These are phyloP conservation scores for Tylopilus felleus DNA, from an alignment of 768 basidiomycete species.

Conservation along the genomic window DNA sequence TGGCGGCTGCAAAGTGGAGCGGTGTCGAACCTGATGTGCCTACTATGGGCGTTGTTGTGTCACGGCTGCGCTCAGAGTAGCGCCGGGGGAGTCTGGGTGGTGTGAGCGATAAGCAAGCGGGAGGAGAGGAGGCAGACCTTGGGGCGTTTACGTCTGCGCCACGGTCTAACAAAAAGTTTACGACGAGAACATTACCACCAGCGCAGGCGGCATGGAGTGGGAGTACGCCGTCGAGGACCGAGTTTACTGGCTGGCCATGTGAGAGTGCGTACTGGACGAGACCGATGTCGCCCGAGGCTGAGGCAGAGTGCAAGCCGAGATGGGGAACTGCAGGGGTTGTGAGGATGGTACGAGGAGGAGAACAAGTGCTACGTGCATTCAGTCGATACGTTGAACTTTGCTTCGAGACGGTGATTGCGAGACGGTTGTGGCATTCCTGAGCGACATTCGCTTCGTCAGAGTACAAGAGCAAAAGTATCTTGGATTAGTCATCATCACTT, in stretches of 20 bases:
- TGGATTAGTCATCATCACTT: constrained; percentile 6
- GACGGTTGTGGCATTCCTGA: constrained; percentile 33
- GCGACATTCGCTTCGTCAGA: constrained; percentile 5
- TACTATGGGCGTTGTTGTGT: constrained; percentile 65
- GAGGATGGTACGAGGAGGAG: not conserved
- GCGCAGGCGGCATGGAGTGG: constrained; percentile 94
- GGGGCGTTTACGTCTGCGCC: constrained; percentile 99
- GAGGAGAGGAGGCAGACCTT: constrained; percentile 48
- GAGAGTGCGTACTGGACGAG: constrained; percentile 90
- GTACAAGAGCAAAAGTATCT: not conserved
- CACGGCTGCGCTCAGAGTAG: constrained; percentile 68
- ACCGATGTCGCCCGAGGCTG: constrained; percentile 83
- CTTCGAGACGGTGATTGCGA: constrained; percentile 39
- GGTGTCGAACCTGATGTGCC: constrained; percentile 89
- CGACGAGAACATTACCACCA: constrained; percentile 85
- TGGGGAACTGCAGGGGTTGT: constrained; percentile 54
- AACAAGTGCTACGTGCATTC: constrained; percentile 39
- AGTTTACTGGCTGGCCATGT: constrained; percentile 95
- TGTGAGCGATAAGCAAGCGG: constrained; percentile 10
- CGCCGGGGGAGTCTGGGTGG: constrained; percentile 60
- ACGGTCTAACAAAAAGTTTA: constrained; percentile 81
- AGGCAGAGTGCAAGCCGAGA: constrained; percentile 74
- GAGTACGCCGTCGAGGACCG: constrained; percentile 93
- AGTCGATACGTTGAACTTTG: constrained; percentile 51
- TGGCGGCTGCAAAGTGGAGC: constrained; percentile 94